Percentiles rank a stretch among this genome's conserved stretches.
Evolutionary conservation across 225 moss, liverwort and hornwort species (phyloP).

Genomic region (Lunularia cruciata): DNA sequence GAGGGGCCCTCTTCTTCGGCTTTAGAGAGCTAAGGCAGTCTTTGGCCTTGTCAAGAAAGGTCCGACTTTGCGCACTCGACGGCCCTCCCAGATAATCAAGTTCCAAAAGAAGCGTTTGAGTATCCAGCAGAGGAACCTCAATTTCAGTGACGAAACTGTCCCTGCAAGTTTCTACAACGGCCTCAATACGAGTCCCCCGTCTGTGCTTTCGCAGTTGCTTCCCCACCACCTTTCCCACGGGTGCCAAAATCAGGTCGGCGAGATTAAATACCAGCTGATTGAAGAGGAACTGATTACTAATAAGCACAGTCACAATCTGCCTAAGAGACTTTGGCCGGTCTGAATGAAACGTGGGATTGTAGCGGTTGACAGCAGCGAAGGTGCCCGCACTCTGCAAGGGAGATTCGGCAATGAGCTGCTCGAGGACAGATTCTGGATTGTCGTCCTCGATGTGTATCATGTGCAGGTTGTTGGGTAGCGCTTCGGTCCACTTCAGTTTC

Average conservation of each 20-base stretch:
- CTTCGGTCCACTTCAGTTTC: conserved; percentile 16
- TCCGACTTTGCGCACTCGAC: not conserved
- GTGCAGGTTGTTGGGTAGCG: conserved; percentile 20
- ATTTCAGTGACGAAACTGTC: conserved; percentile 21
- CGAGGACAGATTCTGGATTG: conserved; percentile 3
- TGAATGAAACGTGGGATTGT: conserved; percentile 8
- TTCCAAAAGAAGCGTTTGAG: conserved; percentile 9
- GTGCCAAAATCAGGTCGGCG: conserved; percentile 21
- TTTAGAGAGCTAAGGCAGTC: conserved; percentile 17
- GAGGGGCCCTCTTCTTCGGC: conserved; percentile 11
- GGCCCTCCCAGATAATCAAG: conserved; percentile 13
- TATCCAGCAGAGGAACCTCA: conserved; percentile 20
- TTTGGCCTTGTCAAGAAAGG: conserved; percentile 13
- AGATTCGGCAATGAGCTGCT: conserved; percentile 2
- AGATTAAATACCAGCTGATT: conserved; percentile 23
- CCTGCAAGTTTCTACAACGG: conserved; percentile 16
- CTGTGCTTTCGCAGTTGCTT: conserved; percentile 22
- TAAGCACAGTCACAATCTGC: conserved; percentile 13
- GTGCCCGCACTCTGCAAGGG: conserved; percentile 12
- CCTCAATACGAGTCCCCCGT: conserved; percentile 8
- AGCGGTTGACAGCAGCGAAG: conserved; percentile 20
- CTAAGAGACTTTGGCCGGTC: conserved; percentile 13
- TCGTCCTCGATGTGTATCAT: conserved; percentile 17
- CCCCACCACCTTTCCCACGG: conserved; percentile 23
- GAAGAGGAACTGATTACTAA: conserved; percentile 22